A percentile compares a stretch with the other conserved stretches of the same genome.
Evolutionary conservation across 116 monocot species (phyloP).

Genomic region (Thalassia testudinum): DNA sequence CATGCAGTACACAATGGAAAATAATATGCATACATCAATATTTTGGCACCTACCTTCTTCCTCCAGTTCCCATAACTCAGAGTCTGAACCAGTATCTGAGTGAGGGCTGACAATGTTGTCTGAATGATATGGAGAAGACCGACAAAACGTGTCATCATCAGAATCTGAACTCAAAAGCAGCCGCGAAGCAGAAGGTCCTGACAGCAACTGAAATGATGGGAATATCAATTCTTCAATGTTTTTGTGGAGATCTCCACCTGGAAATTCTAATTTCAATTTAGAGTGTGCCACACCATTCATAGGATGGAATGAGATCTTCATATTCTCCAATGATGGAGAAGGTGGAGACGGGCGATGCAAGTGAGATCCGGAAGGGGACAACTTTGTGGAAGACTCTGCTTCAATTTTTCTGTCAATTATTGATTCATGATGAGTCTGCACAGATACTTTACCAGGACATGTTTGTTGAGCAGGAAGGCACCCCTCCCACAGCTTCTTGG

Average conservation of each 20-base stretch:
- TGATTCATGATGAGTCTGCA: slow-evolving; percentile 6
- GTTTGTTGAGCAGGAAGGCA: slow-evolving; percentile 9
- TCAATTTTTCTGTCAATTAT: slow-evolving; percentile 13
- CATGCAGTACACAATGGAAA: slow-evolving; percentile 25
- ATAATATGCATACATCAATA: slow-evolving; percentile 16
- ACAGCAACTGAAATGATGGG: slow-evolving; percentile 74
- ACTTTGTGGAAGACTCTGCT: slow-evolving; percentile 6
- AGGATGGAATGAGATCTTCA: slow-evolving; percentile 88
- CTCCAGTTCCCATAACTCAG: slow-evolving; percentile 70
- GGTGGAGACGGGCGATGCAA: slow-evolving; percentile 23
- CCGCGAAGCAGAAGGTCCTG: slow-evolving; percentile 18
- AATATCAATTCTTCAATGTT: slow-evolving; percentile 36
- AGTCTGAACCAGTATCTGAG: slow-evolving; percentile 44
- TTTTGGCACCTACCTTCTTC: slow-evolving; percentile 12
- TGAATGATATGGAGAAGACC: slow-evolving; percentile 58
- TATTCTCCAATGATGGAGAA: slow-evolving; percentile 82
- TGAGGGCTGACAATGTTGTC: slow-evolving; percentile 42
- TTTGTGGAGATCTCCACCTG: slow-evolving; percentile 18
- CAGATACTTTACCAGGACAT: slow-evolving; percentile 7
- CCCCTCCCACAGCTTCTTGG: slow-evolving; percentile 10
- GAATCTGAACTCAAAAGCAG: slow-evolving; percentile 47
- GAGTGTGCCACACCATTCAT: slow-evolving; percentile 42
- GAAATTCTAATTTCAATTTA: slow-evolving; percentile 50
- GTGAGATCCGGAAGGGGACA: slow-evolving; percentile 12
- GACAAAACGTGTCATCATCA: slow-evolving; percentile 83